phyloP scores from a whole-genome alignment of 176 grass and related monocot species.

The Sorghum bicolor region DNA sequence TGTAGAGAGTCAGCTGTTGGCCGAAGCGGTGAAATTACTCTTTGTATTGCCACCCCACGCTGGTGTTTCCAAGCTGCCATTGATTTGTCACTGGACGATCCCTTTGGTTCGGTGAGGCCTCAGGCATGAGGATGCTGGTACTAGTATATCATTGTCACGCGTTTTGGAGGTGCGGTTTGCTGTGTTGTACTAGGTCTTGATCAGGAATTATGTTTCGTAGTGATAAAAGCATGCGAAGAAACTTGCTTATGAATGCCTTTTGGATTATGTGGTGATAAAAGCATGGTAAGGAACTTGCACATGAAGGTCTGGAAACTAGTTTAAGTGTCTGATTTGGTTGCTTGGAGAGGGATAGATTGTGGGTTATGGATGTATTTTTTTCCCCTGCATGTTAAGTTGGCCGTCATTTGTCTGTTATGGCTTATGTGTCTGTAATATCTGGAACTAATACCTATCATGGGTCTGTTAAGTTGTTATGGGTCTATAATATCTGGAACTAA shows the following conservation, averaged over 20 bases:
- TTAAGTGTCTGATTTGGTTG: not conserved
- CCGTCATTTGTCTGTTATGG: not conserved
- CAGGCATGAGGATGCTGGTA: not conserved
- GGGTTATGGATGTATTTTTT: not conserved
- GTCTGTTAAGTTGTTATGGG: no score
- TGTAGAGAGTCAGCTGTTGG: not conserved
- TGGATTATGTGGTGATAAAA: not conserved
- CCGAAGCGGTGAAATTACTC: not conserved
- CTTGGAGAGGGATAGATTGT: not conserved
- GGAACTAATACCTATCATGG: not conserved
- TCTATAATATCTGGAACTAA: not conserved
- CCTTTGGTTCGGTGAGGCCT: not conserved
- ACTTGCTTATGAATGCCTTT: not conserved
- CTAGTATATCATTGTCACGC: not conserved
- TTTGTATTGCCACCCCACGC: not conserved
- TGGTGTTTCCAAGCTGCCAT: slow-evolving; percentile 17
- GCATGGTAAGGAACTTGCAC: not conserved
- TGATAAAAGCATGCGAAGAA: not conserved
- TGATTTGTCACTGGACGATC: not conserved
- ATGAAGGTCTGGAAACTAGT: not conserved
- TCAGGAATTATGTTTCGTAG: not conserved
- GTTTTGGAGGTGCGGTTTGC: not conserved
- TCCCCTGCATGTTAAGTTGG: not conserved
- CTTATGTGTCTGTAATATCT: not conserved
- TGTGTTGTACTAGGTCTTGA: not conserved